Evolutionary conservation across 2,329 filamentous ascomycete genomes (phyloP).

Genomic region (Lachnellula cervina): DNA sequence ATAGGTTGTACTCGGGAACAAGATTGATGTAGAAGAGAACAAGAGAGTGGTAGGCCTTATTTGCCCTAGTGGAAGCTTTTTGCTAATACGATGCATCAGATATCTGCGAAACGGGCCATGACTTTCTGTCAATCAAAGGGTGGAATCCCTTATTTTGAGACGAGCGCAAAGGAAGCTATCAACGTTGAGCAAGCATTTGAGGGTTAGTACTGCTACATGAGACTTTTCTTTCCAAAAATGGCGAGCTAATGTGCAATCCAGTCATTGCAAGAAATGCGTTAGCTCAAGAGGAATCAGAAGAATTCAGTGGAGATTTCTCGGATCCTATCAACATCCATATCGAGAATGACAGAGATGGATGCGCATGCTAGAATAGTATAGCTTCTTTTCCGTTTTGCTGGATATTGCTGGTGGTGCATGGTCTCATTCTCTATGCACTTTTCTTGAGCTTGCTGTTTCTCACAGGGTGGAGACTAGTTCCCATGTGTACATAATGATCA

Average conservation of each 20-base stretch:
- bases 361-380: slow-evolving; percentile 67
- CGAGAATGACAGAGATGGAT: slow-evolving; percentile 87
- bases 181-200: slow-evolving; percentile 89
- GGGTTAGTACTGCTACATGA: slow-evolving; percentile 35
- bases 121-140: slow-evolving; percentile 98
- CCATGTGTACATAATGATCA: slow-evolving; percentile 29
- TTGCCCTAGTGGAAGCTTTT: neutral
- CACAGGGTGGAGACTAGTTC: slow-evolving; percentile 2
- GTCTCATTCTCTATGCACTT: neutral
- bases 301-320: slow-evolving; percentile 95
- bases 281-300: slow-evolving; percentile 94
- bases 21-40: slow-evolving; percentile 97
- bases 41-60: slow-evolving; percentile 71
- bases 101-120: slow-evolving; percentile 92
- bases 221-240: neutral
- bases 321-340: slow-evolving; percentile 98
- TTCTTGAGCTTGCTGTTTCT: neutral
- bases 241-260: slow-evolving; percentile 34
- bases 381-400: slow-evolving; percentile 4
- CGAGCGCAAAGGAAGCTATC: slow-evolving; percentile 95
- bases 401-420: neutral
- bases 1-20: slow-evolving; percentile 93
- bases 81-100: slow-evolving; percentile 44
- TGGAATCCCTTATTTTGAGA: slow-evolving; percentile 98
- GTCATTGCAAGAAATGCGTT: slow-evolving; percentile 95